These are phyloP conservation scores for Pseudogymnoascus sp. DNA, from an alignment of 2,329 filamentous ascomycete species.

Conservation along the genomic window DNA sequence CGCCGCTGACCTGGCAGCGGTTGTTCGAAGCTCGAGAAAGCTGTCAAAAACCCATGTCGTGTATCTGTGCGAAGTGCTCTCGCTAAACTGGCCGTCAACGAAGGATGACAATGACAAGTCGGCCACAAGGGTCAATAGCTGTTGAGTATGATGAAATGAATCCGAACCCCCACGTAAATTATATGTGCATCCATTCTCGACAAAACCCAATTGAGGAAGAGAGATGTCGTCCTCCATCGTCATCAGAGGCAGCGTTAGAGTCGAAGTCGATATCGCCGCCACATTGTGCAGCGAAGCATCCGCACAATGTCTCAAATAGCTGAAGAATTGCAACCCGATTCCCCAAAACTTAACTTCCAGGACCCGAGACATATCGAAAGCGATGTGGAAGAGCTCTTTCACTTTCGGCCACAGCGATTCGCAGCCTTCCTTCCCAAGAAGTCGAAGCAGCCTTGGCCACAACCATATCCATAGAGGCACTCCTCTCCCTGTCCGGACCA, in stretches of 20 bases:
- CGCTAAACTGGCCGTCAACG: slow-evolving; percentile 26
- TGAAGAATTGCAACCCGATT: slow-evolving; percentile 35
- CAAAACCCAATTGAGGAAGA: neutral
- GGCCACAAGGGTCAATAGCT: slow-evolving; percentile 25
- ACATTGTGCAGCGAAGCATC: slow-evolving; percentile 12
- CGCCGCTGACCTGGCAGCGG: slow-evolving; percentile 16
- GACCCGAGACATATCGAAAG: slow-evolving; percentile 38
- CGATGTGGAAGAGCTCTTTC: slow-evolving; percentile 42
- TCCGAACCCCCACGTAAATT: slow-evolving; percentile 18
- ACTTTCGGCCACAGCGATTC: slow-evolving; percentile 41
- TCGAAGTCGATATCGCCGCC: neutral
- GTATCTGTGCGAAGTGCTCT: slow-evolving; percentile 22
- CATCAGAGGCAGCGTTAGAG: slow-evolving; percentile 17
- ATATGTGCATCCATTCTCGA: slow-evolving; percentile 23
- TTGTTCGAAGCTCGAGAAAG: slow-evolving; percentile 20
- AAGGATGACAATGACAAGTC: slow-evolving; percentile 23
- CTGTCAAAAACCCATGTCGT: slow-evolving; percentile 27
- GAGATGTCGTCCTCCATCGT: slow-evolving; percentile 17
- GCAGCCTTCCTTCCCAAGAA: slow-evolving; percentile 46
- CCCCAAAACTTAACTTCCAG: slow-evolving; percentile 38
- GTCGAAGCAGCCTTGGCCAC: slow-evolving; percentile 47
- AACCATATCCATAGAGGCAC: slow-evolving; percentile 60
- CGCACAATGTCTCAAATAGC: slow-evolving; percentile 39
- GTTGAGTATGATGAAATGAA: slow-evolving; percentile 23
- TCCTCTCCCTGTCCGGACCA: slow-evolving; percentile 42